Evolutionary conservation across 257 asterid genomes (phyloP), one percentile per base, ranked within the genome.

Genomic region (Verbena officinalis): DNA sequence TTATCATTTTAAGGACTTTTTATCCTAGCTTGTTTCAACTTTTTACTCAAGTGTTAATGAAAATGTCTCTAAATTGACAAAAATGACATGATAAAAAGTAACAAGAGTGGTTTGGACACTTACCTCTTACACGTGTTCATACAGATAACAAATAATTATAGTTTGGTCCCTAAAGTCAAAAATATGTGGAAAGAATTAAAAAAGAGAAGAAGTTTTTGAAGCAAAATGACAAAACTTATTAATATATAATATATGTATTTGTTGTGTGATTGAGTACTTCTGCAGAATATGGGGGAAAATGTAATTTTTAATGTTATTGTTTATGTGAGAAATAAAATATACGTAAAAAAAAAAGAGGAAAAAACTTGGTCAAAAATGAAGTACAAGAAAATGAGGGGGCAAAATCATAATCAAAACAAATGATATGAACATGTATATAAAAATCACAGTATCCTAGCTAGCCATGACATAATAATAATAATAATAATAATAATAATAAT

Each of bases 51-150:
- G 77, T 79, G 54, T 63, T 72, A 46, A 73, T 71, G 63, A 71
- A 77, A 74, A 24, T 79, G 88, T 77, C 74, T 65, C 58, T 59
- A 77, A 67, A 65, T 76, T 55, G 77, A 71, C 66, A 65, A 74
- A 27, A 66, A 34, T 69, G 72, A 61, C 43, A 72, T 70, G 64
- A 73, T 69, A 69, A 73, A 66, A 69, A 50, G 49, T 9, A 40
- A n/a, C 42, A 30, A 39, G 64, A 75, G 76, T 73, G 73, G 75
- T 55, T 65, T 61, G 24, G 45, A 70, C 77, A 77, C 49, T 55
- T 61, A 66, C 63, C 77, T 27, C 72, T 68, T 78, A 59, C 84
- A 75, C 79, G 79, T 75, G 81, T 60, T 69, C 64, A 46, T 72
- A 81, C 51, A 13, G 44, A 77, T 61, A 68, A 65, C 54, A 45